A percentile compares a stretch with the other conserved stretches of the same genome.
Conservation (phyloP, 2,329 filamentous ascomycete genomes). For the Botrytis galanthina region DNA sequence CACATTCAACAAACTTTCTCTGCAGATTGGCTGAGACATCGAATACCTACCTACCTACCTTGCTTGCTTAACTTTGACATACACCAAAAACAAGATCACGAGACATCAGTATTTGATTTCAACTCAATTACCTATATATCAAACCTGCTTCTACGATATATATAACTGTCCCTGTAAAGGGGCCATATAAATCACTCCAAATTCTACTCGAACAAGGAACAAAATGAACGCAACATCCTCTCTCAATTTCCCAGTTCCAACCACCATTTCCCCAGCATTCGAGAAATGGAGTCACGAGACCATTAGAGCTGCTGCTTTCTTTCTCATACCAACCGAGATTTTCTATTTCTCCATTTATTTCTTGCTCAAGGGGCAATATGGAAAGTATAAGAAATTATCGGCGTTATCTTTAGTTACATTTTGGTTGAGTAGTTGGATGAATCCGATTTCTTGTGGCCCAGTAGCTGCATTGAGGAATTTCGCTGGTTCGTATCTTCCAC, state of each 20-base stretch:
- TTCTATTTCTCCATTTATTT: constrained; percentile 40
- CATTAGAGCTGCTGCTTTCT: constrained; percentile 31
- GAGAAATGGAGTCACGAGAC: constrained; percentile 33
- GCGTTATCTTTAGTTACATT: constrained; percentile 32
- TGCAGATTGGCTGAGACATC: neutral
- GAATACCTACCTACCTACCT: neutral
- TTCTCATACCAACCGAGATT: constrained; percentile 35
- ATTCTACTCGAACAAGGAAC: neutral
- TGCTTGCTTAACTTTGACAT: neutral
- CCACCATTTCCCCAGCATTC: constrained; percentile 30
- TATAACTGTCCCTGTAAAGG: neutral
- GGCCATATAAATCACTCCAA: neutral
- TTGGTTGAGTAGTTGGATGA: constrained; percentile 33
- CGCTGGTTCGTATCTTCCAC: constrained; percentile 33
- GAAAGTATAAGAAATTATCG: constrained; percentile 31
- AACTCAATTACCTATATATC: neutral
- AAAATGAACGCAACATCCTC: constrained; percentile 35
- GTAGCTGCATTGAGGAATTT: constrained; percentile 39
- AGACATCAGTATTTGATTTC: neutral
- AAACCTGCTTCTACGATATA: neutral
- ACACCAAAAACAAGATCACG: neutral
- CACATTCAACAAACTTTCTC: neutral
- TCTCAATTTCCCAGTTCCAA: constrained; percentile 20
- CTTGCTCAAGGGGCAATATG: constrained; percentile 30
- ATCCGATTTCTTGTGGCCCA: constrained; percentile 39